phyloP scores from a whole-genome alignment of 306 rosid species.

The Quercus glauca region DNA sequence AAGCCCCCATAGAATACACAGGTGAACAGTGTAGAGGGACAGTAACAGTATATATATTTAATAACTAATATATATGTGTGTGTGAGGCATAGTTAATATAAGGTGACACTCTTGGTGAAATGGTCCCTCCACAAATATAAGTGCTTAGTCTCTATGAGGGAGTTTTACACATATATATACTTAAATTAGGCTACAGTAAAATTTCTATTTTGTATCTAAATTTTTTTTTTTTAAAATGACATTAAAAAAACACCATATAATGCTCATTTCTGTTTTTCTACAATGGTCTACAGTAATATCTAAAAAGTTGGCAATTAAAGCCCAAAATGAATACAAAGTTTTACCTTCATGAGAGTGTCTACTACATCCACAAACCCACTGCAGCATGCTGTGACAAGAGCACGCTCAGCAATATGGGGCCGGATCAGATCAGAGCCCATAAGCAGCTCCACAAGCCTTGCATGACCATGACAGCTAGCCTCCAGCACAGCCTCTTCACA shows the following conservation, averaged over 20 bases:
- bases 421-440: constrained; percentile 87
- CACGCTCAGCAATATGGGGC: constrained; percentile 74
- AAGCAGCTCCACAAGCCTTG: constrained; percentile 60
- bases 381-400: constrained; percentile 78
- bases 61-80: no score
- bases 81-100: no score
- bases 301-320: neutral
- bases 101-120: rapidly evolving
- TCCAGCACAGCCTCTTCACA: constrained; percentile 94
- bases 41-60: neutral
- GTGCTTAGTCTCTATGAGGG: rapidly evolving
- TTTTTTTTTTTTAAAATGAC: neutral
- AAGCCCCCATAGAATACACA: no score
- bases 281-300: neutral
- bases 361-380: constrained; percentile 78
- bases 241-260: neutral
- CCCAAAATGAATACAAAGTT: neutral
- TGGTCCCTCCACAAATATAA: no score
- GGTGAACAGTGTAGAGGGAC: no score
- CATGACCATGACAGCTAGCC: constrained; percentile 84
- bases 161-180: no score
- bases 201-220: neutral
- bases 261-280: neutral
- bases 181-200: no score
- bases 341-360: constrained; percentile 69